These are phyloP conservation scores for Uronychia setigera DNA, from an alignment of 73 alveolate species.

Conservation along the genomic window DNA sequence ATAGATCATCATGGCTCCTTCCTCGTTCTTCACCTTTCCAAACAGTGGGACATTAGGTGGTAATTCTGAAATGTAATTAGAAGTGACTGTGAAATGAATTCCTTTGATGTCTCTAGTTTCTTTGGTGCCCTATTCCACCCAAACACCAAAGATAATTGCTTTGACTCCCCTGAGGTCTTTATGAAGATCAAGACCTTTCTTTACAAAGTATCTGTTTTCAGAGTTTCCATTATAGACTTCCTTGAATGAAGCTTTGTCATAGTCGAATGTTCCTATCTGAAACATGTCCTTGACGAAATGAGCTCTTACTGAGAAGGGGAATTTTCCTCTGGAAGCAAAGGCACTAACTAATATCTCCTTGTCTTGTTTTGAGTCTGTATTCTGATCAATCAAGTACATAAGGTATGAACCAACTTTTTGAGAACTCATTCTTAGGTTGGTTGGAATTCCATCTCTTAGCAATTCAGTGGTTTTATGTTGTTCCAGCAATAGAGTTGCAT, in stretches of 20 bases:
- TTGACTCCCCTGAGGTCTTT: background rate
- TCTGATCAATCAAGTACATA: no score
- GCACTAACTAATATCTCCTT: no score
- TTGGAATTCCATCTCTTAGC: background rate
- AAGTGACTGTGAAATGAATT: background rate
- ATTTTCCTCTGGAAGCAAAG: no score
- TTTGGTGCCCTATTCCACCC: background rate
- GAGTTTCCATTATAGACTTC: no score
- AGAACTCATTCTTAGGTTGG: background rate
- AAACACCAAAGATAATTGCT: background rate
- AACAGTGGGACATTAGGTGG: background rate
- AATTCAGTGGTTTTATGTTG: background rate
- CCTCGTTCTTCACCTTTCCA: background rate
- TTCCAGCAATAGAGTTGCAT: background rate
- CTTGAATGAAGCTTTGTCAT: no score
- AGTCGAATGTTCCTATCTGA: no score
- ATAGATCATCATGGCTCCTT: background rate
- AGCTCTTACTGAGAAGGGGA: no score
- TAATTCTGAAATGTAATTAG: background rate
- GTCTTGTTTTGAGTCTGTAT: no score
- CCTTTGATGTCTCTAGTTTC: background rate
- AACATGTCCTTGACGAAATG: no score
- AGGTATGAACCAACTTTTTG: no score
- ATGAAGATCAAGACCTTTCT: background rate
- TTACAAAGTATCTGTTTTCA: no score